Evolutionary conservation across 2,329 filamentous ascomycete species (phyloP), one percentile per base, ranked within the genome.

Genomic region (Cytospora leucostoma): DNA sequence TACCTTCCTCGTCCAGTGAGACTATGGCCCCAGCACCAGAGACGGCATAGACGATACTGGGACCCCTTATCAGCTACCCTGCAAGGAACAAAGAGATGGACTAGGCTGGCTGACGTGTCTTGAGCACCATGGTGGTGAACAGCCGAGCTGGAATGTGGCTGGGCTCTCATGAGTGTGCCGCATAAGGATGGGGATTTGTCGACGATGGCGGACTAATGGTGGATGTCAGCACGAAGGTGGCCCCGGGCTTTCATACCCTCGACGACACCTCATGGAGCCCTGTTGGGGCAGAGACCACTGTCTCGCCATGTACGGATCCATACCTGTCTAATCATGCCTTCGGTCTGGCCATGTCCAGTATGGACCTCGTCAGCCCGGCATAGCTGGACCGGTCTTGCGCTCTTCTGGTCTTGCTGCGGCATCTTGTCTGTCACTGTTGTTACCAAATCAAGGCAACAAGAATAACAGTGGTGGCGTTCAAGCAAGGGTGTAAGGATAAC

Each of bases 91-190:
- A 13, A 1, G 3, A 47, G 33, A 12, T 13, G 4, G 7, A 17
- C 11, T 7, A 8, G 10, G 19, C 21, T n/a, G 38, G 33, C 55
- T 57, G 21, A 57, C 0, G 81, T 84, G 65, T 84, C 80, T 70
- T 84, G 80, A 38, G 75, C 71, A 37, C 81, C 82, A 68, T 85
- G 82, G 65, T 84, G 82, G 68, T 85, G 82, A 19, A 85, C 73
- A 0, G 79, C 80, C 2, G 79, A 82, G 1, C 77, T 71, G 15
- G 78, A 76, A 63, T 80, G 80, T 13, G 82, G 80, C 59, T 79
- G 78, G 6, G 82, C 81, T n/a, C 81, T 66, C 77, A 74, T 76
- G 69, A 77, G 71, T 1, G 79, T 78, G 17, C 80, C 81, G 69
- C 81, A 83, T 47, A 84, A 75, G 56, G 78, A 75, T 49, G 79